Evolutionary conservation across 1,139 yeast genomes (phyloP).

Genomic region (Komagataea norvegica): DNA sequence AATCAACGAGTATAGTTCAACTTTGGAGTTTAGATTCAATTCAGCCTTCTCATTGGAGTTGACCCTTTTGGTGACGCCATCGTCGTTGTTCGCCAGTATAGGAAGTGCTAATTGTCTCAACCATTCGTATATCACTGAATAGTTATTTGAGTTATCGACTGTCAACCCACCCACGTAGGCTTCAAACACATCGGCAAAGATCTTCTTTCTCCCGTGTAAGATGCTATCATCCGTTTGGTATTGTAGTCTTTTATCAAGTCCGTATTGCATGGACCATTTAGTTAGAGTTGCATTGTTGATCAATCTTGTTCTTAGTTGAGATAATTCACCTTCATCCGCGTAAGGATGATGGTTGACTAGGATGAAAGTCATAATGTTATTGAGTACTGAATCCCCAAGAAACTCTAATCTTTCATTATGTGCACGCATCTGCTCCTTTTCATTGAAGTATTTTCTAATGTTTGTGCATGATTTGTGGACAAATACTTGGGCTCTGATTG

Average conservation of each 20-base stretch:
- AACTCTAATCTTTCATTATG: conserved; percentile 93
- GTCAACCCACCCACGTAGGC: conserved; percentile 27
- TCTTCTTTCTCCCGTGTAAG: conserved; percentile 28
- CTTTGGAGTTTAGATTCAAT: conserved; percentile 40
- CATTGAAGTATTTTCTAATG: conserved; percentile 51
- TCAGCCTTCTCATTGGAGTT: conserved; percentile 5
- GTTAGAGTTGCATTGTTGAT: conserved; percentile 73
- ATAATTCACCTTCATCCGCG: conserved; percentile 77
- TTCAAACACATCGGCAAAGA: conserved; percentile 27
- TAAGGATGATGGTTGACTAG: conserved; percentile 62
- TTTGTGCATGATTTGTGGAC: conserved; percentile 73
- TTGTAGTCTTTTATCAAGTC: conserved; percentile 57
- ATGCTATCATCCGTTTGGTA: conserved; percentile 31
- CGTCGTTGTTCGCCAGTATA: conserved; percentile 14
- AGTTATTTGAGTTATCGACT: conserved; percentile 20
- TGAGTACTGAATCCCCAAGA: conserved; percentile 85
- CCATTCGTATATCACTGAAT: conserved; percentile 21
- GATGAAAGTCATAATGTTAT: conserved; percentile 64
- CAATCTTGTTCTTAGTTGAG: conserved; percentile 63
- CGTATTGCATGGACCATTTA: conserved; percentile 67
- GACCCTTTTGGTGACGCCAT: conserved; percentile 24
- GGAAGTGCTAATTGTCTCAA: conserved; percentile 21
- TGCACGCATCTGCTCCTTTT: conserved; percentile 51
- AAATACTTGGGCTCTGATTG: conserved; percentile 66
- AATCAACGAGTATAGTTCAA: conserved; percentile 69